Base-by-base conservation (phyloP, 1,284 basidiomycete genomes). In the Boletellus sp. region DNA sequence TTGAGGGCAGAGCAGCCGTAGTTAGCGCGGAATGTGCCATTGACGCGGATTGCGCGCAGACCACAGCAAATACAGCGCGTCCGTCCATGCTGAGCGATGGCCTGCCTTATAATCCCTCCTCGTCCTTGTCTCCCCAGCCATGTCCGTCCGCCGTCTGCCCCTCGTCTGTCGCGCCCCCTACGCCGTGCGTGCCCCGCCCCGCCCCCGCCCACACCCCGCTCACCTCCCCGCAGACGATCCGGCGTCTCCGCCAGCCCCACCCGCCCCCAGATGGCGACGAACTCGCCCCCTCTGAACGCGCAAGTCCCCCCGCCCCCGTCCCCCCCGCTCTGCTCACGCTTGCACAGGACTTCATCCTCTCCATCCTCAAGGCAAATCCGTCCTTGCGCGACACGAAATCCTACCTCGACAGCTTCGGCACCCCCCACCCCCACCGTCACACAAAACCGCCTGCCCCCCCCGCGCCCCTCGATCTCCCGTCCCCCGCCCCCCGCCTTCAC, bases 311-410 rank as follows among this genome's bases (percentile, higher is more conserved):
- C 36, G 40, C 11, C 46, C 21, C 35, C 22, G 22, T 42, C 1
- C 19, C 19, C 33, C 46, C 52, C 52, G 5, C 37, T 39, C 48
- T 40, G 16, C 49, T 52, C 57, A 54, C 55, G 15, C 18, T 50
- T 37, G 22, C 39, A 32, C 68, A 99, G 94, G 95, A 97, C 66
- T 95, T 99, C 65, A 96, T 99, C 67, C 75, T 99, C 49, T 96
- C 93, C 44, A 91, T 99, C 62, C 79, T 99, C 49, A 86, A 91
- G 58, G 90, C 97, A 35, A 93, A 93, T 55, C 95, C 97, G 10
- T 97, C 96, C 2, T 72, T 88, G 51, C 80, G 97, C 60, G 97
- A 99, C 70, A 90, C 93, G 37, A 87, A 86, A 53, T 85, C 86
- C 1, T 99, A 97, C 70, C 81, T 97, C 15, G 88, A 86, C 39